A percentile compares a stretch with the other conserved stretches of the same genome.
These are phyloP conservation scores for Mycosphaerella sp. DNA, from an alignment of 2,329 filamentous ascomycete species.

Conservation along the genomic window DNA sequence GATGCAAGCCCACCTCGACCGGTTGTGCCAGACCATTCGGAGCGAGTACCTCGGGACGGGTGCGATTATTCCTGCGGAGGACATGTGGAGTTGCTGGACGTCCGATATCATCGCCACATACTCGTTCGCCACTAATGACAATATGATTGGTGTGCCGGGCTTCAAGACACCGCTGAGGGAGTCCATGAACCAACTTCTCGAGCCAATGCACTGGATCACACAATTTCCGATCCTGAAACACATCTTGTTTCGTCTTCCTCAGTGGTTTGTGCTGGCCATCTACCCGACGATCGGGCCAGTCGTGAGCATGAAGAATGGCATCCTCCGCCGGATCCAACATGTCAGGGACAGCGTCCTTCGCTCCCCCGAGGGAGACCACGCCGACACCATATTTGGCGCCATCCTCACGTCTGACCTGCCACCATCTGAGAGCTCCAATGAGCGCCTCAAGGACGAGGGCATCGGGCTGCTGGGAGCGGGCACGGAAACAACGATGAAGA, in stretches of 20 bases:
- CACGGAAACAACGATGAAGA: background rate
- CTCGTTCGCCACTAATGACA: background rate
- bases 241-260: background rate
- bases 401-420: background rate
- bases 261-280: background rate
- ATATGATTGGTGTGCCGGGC: background rate
- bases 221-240: background rate
- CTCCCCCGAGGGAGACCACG: background rate
- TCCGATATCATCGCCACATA: background rate
- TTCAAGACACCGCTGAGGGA: background rate
- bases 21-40: background rate
- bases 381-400: background rate
- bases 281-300: background rate
- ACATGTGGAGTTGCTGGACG: background rate
- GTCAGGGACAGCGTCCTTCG: background rate
- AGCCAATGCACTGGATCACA: background rate
- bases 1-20: background rate
- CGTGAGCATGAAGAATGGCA: too few relatives aligned
- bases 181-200: background rate
- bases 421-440: background rate
- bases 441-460: background rate
- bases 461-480: background rate
- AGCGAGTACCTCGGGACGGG: background rate
- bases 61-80: background rate
- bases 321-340: background rate